phyloP scores from a whole-genome alignment of 805 yeast species.

The Nakazawaea laoshanensis region DNA sequence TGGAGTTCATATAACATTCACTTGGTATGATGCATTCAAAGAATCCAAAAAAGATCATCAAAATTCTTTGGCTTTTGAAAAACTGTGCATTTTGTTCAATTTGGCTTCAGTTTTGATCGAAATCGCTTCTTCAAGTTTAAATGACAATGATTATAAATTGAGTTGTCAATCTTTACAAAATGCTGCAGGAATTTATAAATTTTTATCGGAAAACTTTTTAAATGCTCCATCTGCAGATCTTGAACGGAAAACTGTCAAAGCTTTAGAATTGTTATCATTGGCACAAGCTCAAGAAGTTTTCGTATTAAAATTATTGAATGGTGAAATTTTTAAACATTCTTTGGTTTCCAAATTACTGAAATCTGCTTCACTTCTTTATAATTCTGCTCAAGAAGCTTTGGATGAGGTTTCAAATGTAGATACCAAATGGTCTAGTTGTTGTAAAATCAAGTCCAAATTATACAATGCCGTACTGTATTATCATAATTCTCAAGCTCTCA shows the following conservation, averaged over 20 bases:
- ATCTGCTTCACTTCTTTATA: constrained; percentile 49
- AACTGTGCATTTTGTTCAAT: constrained; percentile 77
- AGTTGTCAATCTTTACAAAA: constrained; percentile 57
- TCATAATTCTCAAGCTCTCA: constrained; percentile 48
- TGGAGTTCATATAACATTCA: constrained; percentile 52
- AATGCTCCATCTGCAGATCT: constrained; percentile 85
- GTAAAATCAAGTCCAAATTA: constrained; percentile 44
- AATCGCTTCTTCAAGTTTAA: constrained; percentile 30
- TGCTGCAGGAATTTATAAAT: constrained; percentile 71
- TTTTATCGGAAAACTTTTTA: constrained; percentile 69
- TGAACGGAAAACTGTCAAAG: constrained; percentile 55
- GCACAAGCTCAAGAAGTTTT: constrained; percentile 91
- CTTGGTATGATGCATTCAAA: constrained; percentile 75
- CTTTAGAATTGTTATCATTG: constrained; percentile 56
- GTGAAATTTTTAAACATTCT: constrained; percentile 44
- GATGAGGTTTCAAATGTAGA: constrained; percentile 26
- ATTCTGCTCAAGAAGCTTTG: constrained; percentile 37
- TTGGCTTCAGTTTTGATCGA: constrained; percentile 56
- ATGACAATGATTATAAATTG: constrained; percentile 40
- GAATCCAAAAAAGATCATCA: constrained; percentile 47
- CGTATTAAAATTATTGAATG: constrained; percentile 49
- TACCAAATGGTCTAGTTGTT: constrained; percentile 36
- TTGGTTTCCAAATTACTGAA: constrained; percentile 70
- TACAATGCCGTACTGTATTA: constrained; percentile 55
- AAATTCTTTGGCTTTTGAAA: constrained; percentile 78